Evolutionary conservation across 2,329 filamentous ascomycete genomes (phyloP), one percentile per base, ranked within the genome.

Genomic region (Paracoccidioides lutzii): DNA sequence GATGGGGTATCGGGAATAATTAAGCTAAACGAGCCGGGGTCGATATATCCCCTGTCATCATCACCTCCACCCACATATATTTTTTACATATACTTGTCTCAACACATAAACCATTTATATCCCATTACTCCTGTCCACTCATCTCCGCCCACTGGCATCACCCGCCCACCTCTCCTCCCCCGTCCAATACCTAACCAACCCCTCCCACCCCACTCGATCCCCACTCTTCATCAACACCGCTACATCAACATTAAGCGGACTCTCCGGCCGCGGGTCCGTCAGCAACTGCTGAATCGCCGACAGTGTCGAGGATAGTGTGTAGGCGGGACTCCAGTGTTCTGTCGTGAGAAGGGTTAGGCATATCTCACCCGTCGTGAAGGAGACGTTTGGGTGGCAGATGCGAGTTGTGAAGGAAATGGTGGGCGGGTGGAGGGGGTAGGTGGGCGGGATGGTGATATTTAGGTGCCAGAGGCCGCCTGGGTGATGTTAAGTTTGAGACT

Each of bases 281-380:
- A 77, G 64, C 56, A 77, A 62, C 64, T 74, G 71, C 55, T 77
- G 74, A 32, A 77, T 70, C 4, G 75, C 74, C 7, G 70, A 70
- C 53, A 77, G 63, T 2, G 72, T 75, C n/a, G 65, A 66, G 12
- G 67, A 70, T 4, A 97, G 79, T 43, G 85, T 90, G 71, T 95
- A 93, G 15, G 88, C 83, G 0, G 90, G 88, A 57, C 87, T 86
- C 91, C 91, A 97, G 15, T 84, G 79, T 66, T 76, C 72, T 0
- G 74, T 76, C 58, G 81, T 82, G 52, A 98, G 78, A 59, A 97
- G 78, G 67, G 96, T 93, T 33, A 97, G 81, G 70, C 93, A 98
- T 67, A 98, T 93, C 72, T 96, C 90, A 63, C 93, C 93, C 2
- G 82, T 90, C 42, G 76, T 74, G 67, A 82, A 82, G 59, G 79